These are phyloP conservation scores for Aspergillus sergii DNA, from an alignment of 2,329 filamentous ascomycete species.

Conservation along the genomic window DNA sequence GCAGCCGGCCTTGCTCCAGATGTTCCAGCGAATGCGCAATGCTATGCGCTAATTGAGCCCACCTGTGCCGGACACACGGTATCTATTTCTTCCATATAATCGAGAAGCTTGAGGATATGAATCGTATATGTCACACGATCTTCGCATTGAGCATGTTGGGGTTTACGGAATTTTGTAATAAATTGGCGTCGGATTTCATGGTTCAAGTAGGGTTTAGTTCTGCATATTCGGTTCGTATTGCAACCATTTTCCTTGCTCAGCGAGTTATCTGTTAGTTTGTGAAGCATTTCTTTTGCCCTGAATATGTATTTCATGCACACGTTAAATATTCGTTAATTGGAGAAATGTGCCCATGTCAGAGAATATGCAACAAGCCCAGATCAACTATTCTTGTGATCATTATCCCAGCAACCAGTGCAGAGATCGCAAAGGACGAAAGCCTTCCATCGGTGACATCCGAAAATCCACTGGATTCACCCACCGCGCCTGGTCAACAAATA, in stretches of 20 bases:
- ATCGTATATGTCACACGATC: not conserved
- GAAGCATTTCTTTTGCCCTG: not conserved
- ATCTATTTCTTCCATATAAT: not conserved
- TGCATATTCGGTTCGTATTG: not conserved
- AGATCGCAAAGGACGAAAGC: not conserved
- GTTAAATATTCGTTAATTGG: not conserved
- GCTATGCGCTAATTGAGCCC: constrained; percentile 7
- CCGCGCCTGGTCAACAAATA: not conserved
- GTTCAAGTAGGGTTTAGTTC: not conserved
- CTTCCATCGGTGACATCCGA: not conserved
- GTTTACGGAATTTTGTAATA: constrained; percentile 6
- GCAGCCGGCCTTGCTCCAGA: constrained; percentile 27
- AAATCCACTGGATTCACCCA: not conserved
- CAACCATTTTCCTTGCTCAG: not conserved
- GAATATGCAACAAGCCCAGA: not conserved
- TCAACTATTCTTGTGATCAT: not conserved
- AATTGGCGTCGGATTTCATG: constrained; percentile 5
- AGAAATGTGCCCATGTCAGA: not conserved
- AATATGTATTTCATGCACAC: not conserved
- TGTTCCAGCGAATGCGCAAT: constrained; percentile 30
- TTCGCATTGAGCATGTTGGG: constrained; percentile 4
- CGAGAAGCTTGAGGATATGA: not conserved
- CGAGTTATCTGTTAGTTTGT: not conserved
- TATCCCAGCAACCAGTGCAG: not conserved
- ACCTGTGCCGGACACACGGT: not conserved